Evolutionary conservation across 2,329 filamentous ascomycete genomes (phyloP).

Genomic region (Pseudocercospora fuligena): DNA sequence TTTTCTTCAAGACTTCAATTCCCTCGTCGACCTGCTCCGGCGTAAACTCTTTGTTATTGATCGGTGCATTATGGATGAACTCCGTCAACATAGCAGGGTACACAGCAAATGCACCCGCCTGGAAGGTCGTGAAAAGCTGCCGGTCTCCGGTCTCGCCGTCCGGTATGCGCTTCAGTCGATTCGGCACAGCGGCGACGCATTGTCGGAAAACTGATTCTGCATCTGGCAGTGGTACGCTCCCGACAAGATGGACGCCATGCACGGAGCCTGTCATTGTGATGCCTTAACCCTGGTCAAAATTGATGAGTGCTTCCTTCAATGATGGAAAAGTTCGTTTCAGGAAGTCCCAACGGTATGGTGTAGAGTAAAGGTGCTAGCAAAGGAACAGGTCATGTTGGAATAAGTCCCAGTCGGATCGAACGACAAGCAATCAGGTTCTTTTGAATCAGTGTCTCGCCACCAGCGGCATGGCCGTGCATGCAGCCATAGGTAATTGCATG

Average conservation of each 20-base stretch:
- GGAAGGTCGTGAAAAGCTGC: conserved; percentile 43
- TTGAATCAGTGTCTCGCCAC: conserved; percentile 5
- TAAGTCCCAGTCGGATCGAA: conserved; percentile 1
- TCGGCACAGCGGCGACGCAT: conserved; percentile 38
- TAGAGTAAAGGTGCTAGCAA: not conserved
- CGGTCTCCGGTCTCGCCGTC: conserved; percentile 50
- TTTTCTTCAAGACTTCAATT: conserved; percentile 25
- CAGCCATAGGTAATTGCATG: not conserved
- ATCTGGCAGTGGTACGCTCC: conserved; percentile 45
- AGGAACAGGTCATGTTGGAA: not conserved
- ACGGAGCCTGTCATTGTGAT: conserved; percentile 24
- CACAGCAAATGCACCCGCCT: conserved; percentile 39
- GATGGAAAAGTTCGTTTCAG: not conserved
- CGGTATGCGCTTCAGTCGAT: conserved; percentile 45
- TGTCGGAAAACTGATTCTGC: conserved; percentile 42
- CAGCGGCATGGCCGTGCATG: conserved; percentile 6
- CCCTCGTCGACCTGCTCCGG: conserved; percentile 32
- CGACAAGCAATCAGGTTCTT: not conserved
- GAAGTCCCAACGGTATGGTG: conserved; percentile 1
- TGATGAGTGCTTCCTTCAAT: not conserved
- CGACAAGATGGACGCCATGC: conserved; percentile 42
- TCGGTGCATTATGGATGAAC: conserved; percentile 32
- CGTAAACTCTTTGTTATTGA: conserved; percentile 29
- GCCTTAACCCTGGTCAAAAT: not conserved
- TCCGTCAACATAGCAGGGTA: conserved; percentile 32